Conservation (phyloP, 202 grass and related monocot species). For the Panicum virgatum region DNA sequence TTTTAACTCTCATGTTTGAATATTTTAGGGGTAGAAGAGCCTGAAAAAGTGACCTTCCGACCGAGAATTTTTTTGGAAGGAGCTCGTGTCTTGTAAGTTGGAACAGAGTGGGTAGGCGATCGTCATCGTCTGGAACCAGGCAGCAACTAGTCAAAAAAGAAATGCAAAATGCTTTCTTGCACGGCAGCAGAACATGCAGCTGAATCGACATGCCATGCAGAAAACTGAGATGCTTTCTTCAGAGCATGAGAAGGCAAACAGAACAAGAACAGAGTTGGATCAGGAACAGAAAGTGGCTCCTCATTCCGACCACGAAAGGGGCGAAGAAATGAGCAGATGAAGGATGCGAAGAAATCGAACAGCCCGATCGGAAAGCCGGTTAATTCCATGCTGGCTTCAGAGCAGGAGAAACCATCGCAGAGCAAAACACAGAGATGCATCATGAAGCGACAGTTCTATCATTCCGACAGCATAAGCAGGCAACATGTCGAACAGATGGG, state of each 20-base stretch:
- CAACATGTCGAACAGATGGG: too few relatives aligned
- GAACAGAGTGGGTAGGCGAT: not conserved
- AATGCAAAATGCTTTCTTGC: not conserved
- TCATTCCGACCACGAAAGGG: not conserved
- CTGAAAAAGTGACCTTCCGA: constrained; percentile 28
- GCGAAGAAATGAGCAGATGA: not conserved
- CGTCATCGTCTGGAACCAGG: not conserved
- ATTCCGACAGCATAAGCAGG: too few relatives aligned
- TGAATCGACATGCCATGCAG: not conserved
- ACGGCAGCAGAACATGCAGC: not conserved
- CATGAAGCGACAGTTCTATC: too few relatives aligned
- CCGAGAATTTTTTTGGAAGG: not conserved
- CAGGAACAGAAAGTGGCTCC: too few relatives aligned
- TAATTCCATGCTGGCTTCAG: not conserved
- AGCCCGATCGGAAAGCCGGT: too few relatives aligned
- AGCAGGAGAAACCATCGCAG: too few relatives aligned
- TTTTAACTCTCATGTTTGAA: too few relatives aligned
- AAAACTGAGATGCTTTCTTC: not conserved
- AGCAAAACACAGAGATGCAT: too few relatives aligned
- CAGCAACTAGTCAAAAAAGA: not conserved
- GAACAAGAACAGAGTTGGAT: not conserved
- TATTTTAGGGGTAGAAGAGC: too few relatives aligned
- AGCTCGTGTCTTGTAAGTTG: not conserved
- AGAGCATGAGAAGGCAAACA: not conserved
- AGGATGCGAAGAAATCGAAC: too few relatives aligned